Evolutionary conservation across 2,329 filamentous ascomycete species (phyloP).

Genomic region (Chrysoporthe cubensis): DNA sequence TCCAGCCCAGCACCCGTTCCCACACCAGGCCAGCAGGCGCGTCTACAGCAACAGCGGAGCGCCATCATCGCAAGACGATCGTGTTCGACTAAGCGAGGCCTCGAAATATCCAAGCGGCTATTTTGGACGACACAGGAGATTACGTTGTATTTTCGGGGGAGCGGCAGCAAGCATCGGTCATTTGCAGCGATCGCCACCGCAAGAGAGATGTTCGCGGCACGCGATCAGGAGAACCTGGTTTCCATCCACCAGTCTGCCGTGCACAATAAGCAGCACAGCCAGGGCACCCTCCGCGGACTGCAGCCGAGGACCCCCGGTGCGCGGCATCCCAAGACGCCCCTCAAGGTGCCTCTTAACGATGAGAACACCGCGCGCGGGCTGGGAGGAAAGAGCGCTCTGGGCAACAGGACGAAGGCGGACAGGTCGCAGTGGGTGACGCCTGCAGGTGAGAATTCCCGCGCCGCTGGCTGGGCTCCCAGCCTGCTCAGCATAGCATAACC

Average conservation of each 20-base stretch:
- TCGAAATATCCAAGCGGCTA: constrained; percentile 25
- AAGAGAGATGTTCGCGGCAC: constrained; percentile 70
- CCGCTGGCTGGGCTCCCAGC: no score
- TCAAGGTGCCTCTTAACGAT: constrained; percentile 77
- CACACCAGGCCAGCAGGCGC: neutral
- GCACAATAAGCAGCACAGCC: constrained; percentile 65
- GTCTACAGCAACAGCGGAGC: constrained; percentile 1
- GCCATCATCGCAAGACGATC: constrained; percentile 14
- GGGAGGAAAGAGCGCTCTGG: constrained; percentile 62
- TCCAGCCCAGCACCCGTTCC: neutral
- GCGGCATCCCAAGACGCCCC: constrained; percentile 79
- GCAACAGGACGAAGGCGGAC: constrained; percentile 26
- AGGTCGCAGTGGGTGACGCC: constrained; percentile 63
- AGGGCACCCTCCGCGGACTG: constrained; percentile 40
- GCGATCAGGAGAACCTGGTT: constrained; percentile 87
- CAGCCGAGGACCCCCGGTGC: constrained; percentile 79
- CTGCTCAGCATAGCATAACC: neutral
- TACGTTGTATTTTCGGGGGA: constrained; percentile 22
- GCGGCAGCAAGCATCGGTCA: constrained; percentile 5
- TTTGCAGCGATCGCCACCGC: constrained; percentile 3
- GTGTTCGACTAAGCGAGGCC: constrained; percentile 13
- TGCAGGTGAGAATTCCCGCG: constrained; percentile 61
- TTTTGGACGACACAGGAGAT: constrained; percentile 26
- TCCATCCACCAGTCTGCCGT: constrained; percentile 73
- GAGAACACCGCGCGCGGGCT: constrained; percentile 70